These are phyloP conservation scores for Eruca vesicaria DNA, from an alignment of 441 rosid genomes.

Conservation along the genomic window DNA sequence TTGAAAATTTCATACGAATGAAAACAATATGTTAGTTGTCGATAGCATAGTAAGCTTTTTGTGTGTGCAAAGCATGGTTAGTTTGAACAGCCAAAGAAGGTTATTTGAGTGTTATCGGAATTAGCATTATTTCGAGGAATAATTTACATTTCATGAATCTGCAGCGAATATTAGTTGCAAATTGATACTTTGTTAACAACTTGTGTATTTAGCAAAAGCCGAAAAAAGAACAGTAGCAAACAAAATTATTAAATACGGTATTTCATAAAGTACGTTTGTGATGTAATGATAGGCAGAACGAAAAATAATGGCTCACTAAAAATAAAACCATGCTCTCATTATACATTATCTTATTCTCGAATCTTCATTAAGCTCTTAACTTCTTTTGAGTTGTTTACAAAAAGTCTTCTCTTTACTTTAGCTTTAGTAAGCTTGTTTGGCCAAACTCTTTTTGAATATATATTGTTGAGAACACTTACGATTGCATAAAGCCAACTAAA, in stretches of 20 bases:
- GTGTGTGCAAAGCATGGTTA: too few species aligned
- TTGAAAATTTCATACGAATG: background rate
- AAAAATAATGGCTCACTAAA: background rate
- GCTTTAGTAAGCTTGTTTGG: slow-evolving; percentile 19
- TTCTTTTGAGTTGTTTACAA: background rate
- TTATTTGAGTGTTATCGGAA: background rate
- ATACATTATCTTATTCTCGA: background rate
- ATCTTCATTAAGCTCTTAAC: background rate
- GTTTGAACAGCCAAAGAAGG: background rate
- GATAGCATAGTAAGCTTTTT: background rate
- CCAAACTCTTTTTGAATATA: background rate
- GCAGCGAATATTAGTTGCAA: background rate
- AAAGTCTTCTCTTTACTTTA: slow-evolving; percentile 3
- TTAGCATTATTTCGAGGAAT: background rate
- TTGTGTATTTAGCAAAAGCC: background rate
- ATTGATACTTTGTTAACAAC: background rate
- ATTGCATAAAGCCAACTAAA: slow-evolving; percentile 7
- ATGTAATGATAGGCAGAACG: background rate
- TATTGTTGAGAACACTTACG: background rate
- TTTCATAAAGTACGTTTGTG: background rate
- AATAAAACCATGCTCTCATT: background rate
- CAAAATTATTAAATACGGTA: background rate
- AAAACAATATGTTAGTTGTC: background rate
- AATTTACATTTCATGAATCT: background rate
- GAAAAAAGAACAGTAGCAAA: background rate